phyloP scores from a whole-genome alignment of 2,329 filamentous ascomycete species.

The Zelopaecilomyces penicillatus region DNA sequence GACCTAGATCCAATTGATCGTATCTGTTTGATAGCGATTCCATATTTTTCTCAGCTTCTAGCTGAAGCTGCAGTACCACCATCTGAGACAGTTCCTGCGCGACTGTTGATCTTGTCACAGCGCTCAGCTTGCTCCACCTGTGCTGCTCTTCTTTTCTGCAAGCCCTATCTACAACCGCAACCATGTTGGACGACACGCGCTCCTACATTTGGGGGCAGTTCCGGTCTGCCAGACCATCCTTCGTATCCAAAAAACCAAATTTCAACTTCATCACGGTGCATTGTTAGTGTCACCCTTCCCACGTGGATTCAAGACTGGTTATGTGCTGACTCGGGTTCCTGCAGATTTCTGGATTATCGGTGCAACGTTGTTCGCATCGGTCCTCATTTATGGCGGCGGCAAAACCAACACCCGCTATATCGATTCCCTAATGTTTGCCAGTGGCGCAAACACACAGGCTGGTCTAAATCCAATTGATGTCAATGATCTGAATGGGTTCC shows the following conservation, averaged over 20 bases:
- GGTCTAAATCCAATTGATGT: conserved; percentile 76
- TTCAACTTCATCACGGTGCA: conserved; percentile 79
- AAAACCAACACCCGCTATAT: conserved; percentile 62
- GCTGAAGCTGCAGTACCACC: no score
- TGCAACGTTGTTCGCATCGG: conserved; percentile 63
- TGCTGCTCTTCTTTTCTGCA: neutral
- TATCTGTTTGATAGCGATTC: no score
- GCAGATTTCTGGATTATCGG: conserved; percentile 73
- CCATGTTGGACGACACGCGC: conserved; percentile 26
- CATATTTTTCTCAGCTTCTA: no score
- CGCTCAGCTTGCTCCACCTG: no score
- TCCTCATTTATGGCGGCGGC: conserved; percentile 60
- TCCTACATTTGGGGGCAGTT: conserved; percentile 33
- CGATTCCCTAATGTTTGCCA: conserved; percentile 83
- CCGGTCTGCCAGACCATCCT: conserved; percentile 45
- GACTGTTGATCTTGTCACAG: no score
- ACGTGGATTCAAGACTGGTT: neutral
- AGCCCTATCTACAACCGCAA: conserved; percentile 1
- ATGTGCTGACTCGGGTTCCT: conserved; percentile 12
- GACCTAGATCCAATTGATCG: no score
- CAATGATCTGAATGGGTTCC: conserved; percentile 60
- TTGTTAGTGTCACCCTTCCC: conserved; percentile 44
- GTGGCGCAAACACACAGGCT: conserved; percentile 81
- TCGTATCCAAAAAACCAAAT: conserved; percentile 52
- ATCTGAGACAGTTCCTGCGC: no score